Evolutionary conservation across 768 basidiomycete species (phyloP).

Genomic region (Termitomyces bulborhizus): DNA sequence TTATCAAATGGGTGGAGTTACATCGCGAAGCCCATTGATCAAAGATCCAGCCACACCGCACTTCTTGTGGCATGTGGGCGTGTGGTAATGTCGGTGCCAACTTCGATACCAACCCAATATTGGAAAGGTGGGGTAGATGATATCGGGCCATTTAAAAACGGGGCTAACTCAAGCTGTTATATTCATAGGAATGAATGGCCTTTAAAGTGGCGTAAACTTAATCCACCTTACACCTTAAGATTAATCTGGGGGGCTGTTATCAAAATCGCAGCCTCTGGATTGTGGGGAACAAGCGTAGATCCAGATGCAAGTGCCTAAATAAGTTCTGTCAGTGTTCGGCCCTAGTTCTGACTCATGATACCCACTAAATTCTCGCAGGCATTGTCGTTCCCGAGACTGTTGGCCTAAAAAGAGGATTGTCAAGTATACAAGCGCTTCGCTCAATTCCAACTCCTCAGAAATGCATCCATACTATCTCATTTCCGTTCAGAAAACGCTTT

Average conservation of each 20-base stretch:
- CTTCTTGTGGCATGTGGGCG: not conserved
- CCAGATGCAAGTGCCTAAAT: not conserved
- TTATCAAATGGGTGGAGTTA: not conserved
- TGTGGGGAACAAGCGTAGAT: not conserved
- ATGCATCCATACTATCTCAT: not conserved
- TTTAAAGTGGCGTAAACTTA: not conserved
- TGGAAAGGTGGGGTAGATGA: not conserved
- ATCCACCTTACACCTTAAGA: not conserved
- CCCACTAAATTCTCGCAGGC: too few species aligned
- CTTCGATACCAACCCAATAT: not conserved
- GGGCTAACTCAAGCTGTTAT: not conserved
- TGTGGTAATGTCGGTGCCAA: not conserved
- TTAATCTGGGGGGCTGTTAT: not conserved
- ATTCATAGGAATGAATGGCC: not conserved
- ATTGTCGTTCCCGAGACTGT: not conserved
- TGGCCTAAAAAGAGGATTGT: not conserved
- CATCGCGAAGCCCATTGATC: conserved; percentile 6
- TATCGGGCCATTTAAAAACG: not conserved
- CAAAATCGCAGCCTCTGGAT: not conserved
- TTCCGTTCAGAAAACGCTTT: conserved; percentile 3
- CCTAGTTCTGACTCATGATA: not conserved
- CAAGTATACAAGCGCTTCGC: not conserved
- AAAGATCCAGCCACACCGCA: conserved; percentile 10
- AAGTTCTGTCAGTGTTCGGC: not conserved
- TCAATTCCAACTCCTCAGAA: not conserved